Evolutionary conservation across 805 yeast genomes (phyloP).

Genomic region (Pichia insulana): DNA sequence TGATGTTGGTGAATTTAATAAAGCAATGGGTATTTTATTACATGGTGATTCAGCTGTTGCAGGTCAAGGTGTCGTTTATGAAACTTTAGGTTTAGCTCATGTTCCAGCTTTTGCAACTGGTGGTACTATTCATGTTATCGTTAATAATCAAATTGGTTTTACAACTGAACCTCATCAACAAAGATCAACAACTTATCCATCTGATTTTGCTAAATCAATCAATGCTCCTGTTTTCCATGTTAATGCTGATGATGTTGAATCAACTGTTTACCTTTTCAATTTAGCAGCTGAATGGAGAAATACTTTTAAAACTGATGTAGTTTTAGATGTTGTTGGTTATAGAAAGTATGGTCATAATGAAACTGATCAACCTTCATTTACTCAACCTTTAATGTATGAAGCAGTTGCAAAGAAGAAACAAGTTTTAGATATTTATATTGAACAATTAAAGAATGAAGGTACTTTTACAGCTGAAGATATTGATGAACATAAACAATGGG

Average conservation of each 20-base stretch:
- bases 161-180: conserved; percentile 98
- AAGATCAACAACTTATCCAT: conserved; percentile 96
- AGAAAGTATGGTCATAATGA: conserved; percentile 98
- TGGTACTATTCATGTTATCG: conserved; percentile 94
- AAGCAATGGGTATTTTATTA: conserved; percentile 85
- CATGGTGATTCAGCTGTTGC: conserved; percentile 99
- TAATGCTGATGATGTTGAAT: conserved; percentile 96
- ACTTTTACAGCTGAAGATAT: conserved; percentile 85
- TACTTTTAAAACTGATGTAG: conserved; percentile 91
- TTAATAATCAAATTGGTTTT: conserved; percentile 98
- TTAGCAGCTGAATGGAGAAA: conserved; percentile 99
- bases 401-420: conserved; percentile 82
- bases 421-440: conserved; percentile 78
- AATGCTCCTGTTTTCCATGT: conserved; percentile 99
- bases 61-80: conserved; percentile 98
- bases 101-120: conserved; percentile 96
- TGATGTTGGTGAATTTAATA: conserved; percentile 73
- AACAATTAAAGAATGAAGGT: conserved; percentile 74
- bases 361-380: conserved; percentile 98
- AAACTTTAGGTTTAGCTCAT: conserved; percentile 89
- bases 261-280: conserved; percentile 82
- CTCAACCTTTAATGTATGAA: conserved; percentile 97
- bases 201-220: conserved; percentile 92
- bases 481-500: conserved; percentile 96
- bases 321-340: conserved; percentile 96